phyloP scores from a whole-genome alignment of 768 basidiomycete genomes.

The Podaxis sp. region DNA sequence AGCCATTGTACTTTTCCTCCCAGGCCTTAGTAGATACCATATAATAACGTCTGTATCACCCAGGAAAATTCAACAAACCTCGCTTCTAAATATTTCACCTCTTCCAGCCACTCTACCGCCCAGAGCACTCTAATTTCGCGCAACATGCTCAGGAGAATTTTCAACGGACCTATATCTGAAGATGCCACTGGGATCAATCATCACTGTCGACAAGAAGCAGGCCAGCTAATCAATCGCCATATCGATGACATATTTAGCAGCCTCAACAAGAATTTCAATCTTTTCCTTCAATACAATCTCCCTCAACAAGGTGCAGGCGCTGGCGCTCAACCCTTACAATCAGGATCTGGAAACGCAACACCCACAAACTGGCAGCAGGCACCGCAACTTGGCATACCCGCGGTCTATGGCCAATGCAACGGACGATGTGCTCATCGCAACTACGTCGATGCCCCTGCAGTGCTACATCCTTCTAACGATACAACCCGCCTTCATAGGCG shows the following conservation, averaged over 20 bases:
- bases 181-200: not conserved
- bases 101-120: not conserved
- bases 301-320: not conserved
- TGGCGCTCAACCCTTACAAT: not conserved
- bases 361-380: not conserved
- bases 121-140: not conserved
- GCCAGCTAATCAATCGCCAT: not conserved
- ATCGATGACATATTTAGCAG: not conserved
- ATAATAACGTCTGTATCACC: too few species aligned
- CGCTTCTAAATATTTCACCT: not conserved
- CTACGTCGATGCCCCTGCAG: too few species aligned
- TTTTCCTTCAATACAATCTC: not conserved
- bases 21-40: too few species aligned
- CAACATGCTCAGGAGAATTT: not conserved
- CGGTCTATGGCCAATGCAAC: too few species aligned
- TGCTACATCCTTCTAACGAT: too few species aligned
- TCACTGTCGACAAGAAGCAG: slow-evolving; percentile 1
- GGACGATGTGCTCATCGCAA: too few species aligned
- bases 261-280: not conserved
- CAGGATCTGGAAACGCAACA: not conserved
- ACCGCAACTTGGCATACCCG: not conserved
- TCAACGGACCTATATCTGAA: not conserved
- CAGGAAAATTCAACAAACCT: too few species aligned
- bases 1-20: too few species aligned
- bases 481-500: too few species aligned